phyloP scores from a whole-genome alignment of 495 filamentous ascomycete genomes.

The Choiromyces venosus region DNA sequence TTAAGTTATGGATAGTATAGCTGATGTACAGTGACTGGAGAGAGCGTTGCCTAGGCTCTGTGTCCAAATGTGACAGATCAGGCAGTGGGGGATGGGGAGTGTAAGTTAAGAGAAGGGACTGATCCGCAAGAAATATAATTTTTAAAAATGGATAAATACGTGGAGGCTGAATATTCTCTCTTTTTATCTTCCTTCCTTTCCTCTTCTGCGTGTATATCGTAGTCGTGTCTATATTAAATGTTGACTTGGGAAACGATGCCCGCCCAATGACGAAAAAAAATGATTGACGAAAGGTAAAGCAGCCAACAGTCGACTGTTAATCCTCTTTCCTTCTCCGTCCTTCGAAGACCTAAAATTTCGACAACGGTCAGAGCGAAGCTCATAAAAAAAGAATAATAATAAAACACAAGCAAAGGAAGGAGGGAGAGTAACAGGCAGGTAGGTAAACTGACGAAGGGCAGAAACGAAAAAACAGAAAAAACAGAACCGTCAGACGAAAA shows the following conservation, averaged over 20 bases:
- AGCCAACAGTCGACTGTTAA: not conserved
- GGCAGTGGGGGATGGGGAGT: conserved; percentile 20
- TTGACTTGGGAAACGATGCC: not conserved
- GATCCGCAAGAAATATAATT: not conserved
- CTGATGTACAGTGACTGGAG: conserved; percentile 7
- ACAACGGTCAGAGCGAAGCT: not conserved
- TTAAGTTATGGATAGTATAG: conserved; percentile 25
- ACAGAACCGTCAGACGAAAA: conserved; percentile 1
- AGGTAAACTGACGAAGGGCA: not conserved
- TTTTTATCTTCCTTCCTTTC: conserved; percentile 28
- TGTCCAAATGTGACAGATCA: conserved; percentile 35
- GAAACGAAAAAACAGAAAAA: not conserved
- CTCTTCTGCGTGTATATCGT: not conserved
- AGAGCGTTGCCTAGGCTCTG: conserved; percentile 31
- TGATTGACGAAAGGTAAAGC: not conserved
- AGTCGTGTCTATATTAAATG: not conserved
- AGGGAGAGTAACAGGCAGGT: not conserved
- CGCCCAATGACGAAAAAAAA: conserved; percentile 1
- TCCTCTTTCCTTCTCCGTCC: not conserved
- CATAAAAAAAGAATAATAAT: not conserved
- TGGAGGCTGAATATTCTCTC: conserved; percentile 33
- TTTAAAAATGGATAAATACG: conserved; percentile 31
- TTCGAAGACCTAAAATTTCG: not conserved
- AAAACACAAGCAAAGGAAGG: not conserved
- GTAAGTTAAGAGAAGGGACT: not conserved